These are phyloP conservation scores for Quercus cerris DNA, from an alignment of 306 rosid species.

Conservation along the genomic window DNA sequence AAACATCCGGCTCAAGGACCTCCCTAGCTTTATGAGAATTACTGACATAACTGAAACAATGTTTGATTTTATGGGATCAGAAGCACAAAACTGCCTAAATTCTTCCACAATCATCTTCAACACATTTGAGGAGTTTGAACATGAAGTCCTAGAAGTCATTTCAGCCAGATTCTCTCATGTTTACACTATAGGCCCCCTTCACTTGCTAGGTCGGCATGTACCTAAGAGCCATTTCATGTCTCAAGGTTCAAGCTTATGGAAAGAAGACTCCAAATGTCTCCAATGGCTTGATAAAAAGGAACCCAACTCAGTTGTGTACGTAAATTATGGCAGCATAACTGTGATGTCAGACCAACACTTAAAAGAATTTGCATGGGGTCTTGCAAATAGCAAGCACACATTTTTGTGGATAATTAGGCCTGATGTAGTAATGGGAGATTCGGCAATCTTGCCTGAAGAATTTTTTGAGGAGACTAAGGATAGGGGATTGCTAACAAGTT, in stretches of 20 bases:
- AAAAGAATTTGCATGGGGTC: slow-evolving; percentile 49
- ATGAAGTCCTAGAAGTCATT: slow-evolving; percentile 34
- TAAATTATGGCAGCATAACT: slow-evolving; percentile 40
- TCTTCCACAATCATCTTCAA: slow-evolving; percentile 36
- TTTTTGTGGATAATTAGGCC: slow-evolving; percentile 49
- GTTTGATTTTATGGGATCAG: slow-evolving; percentile 36
- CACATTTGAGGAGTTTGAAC: slow-evolving; percentile 38
- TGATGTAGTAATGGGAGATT: slow-evolving; percentile 35
- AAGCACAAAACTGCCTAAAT: slow-evolving; percentile 26
- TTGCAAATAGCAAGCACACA: slow-evolving; percentile 37
- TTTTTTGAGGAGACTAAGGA: slow-evolving; percentile 35
- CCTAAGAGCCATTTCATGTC: slow-evolving; percentile 23
- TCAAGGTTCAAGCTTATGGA: slow-evolving; percentile 29
- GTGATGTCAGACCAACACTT: slow-evolving; percentile 32
- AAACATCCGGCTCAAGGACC: slow-evolving; percentile 36
- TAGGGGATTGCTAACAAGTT: slow-evolving; percentile 33
- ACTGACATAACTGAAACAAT: slow-evolving; percentile 19
- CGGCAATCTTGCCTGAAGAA: slow-evolving; percentile 16
- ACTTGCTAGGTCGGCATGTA: slow-evolving; percentile 20
- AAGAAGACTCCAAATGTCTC: slow-evolving; percentile 33
- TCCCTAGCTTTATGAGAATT: slow-evolving; percentile 35
- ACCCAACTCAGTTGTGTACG: slow-evolving; percentile 34
- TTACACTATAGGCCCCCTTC: slow-evolving; percentile 36
- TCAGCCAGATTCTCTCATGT: slow-evolving; percentile 28
- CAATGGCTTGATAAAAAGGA: slow-evolving; percentile 39